A percentile compares a stretch with the other conserved stretches of the same genome.
These are phyloP conservation scores for Crithidia expoeki DNA, from an alignment of 208 protist species.

Conservation along the genomic window DNA sequence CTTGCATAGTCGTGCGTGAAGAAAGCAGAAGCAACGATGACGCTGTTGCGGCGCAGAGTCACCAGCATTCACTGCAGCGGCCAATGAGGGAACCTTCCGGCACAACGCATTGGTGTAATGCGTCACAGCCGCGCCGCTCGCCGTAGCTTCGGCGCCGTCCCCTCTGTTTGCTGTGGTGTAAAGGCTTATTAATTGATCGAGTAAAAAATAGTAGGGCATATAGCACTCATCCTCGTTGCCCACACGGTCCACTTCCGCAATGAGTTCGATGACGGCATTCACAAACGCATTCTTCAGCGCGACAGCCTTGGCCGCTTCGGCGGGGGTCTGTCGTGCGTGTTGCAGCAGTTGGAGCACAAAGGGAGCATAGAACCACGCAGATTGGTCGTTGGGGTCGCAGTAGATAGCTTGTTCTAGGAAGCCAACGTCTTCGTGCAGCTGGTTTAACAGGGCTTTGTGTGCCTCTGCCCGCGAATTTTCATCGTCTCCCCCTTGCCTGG, in stretches of 20 bases:
- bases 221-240: slow-evolving; percentile 51
- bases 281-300: slow-evolving; percentile 47
- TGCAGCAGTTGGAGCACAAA: slow-evolving; percentile 52
- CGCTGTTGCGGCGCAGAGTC: neutral
- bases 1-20: slow-evolving; percentile 35
- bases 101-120: slow-evolving; percentile 11
- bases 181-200: slow-evolving; percentile 38
- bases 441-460: slow-evolving; percentile 1
- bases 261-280: slow-evolving; percentile 46
- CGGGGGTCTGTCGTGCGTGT: neutral
- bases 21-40: slow-evolving; percentile 13
- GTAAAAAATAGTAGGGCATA: slow-evolving; percentile 62
- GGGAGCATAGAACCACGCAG: slow-evolving; percentile 85
- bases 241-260: slow-evolving; percentile 49
- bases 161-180: neutral
- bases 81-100: slow-evolving; percentile 16
- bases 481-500: no score
- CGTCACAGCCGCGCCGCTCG: neutral
- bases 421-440: slow-evolving; percentile 58
- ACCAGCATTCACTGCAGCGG: neutral
- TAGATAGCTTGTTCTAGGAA: slow-evolving; percentile 80
- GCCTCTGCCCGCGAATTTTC: neutral
- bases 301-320: neutral
- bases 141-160: neutral
- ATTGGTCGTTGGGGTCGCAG: slow-evolving; percentile 89